Percentiles rank a stretch among this genome's conserved stretches.
Conservation (phyloP, 805 yeast genomes). For the Hanseniaspora pseudoguilliermondii region DNA sequence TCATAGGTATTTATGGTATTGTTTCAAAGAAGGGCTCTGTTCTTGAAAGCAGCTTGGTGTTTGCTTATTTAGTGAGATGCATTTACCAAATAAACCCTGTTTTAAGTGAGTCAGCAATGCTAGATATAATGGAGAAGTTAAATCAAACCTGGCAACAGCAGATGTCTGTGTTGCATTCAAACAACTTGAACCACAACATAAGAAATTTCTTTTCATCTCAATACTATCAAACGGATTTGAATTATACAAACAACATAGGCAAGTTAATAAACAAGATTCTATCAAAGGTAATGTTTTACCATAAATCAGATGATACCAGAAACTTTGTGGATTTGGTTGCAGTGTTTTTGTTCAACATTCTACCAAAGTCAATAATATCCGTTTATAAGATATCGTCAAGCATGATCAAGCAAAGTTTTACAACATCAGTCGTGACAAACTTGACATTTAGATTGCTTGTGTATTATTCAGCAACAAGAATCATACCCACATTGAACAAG, state of each 20-base stretch:
- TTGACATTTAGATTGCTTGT: conserved; percentile 76
- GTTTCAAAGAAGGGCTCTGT: conserved; percentile 74
- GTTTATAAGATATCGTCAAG: conserved; percentile 23
- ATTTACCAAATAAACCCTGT: conserved; percentile 88
- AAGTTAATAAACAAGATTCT: neutral
- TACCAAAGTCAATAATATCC: conserved; percentile 12
- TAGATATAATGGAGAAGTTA: conserved; percentile 31
- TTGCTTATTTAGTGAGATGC: conserved; percentile 85
- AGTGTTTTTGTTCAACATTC: conserved; percentile 2
- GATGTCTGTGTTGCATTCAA: neutral
- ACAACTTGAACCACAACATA: conserved; percentile 6
- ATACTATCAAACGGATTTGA: neutral
- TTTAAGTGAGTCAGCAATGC: conserved; percentile 45
- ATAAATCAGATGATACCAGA: conserved; percentile 5
- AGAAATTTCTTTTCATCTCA: conserved; percentile 4
- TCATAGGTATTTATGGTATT: conserved; percentile 73
- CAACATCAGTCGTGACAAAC: conserved; percentile 70
- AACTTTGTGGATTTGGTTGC: conserved; percentile 4
- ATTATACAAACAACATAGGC: neutral
- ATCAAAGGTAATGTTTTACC: neutral
- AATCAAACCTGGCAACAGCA: conserved; percentile 27
- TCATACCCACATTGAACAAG: conserved; percentile 58
- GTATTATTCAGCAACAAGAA: conserved; percentile 83
- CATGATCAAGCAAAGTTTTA: conserved; percentile 48
- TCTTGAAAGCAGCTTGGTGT: conserved; percentile 73